These are phyloP conservation scores for Cyclotella kingstonii DNA, from an alignment of 108 stramenopile species.

Conservation along the genomic window DNA sequence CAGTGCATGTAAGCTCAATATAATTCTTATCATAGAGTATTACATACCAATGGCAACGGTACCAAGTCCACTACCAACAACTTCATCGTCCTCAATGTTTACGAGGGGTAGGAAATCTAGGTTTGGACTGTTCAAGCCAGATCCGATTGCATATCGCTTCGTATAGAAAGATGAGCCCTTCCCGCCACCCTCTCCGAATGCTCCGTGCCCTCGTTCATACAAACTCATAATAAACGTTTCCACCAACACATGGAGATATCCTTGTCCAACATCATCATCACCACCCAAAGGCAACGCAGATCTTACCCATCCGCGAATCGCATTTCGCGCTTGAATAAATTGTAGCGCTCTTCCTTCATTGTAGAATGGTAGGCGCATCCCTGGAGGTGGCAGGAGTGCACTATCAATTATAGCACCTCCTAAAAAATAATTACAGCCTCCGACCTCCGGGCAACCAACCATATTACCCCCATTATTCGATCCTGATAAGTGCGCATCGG, in stretches of 20 bases:
- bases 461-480: conserved; percentile 61
- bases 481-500: conserved; percentile 81
- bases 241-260: conserved; percentile 69
- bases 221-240: conserved; percentile 80
- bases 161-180: conserved; percentile 67
- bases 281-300: conserved; percentile 72
- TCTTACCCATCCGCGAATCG: conserved; percentile 77
- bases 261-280: conserved; percentile 79
- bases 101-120: conserved; percentile 80
- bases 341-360: conserved; percentile 70
- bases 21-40: too few relatives aligned
- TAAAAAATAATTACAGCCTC: conserved; percentile 71
- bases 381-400: conserved; percentile 65
- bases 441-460: conserved; percentile 72
- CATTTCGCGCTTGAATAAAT: conserved; percentile 79
- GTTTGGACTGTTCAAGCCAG: conserved; percentile 78
- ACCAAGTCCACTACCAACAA: conserved; percentile 56
- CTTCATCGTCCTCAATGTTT: conserved; percentile 81
- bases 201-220: conserved; percentile 84
- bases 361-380: conserved; percentile 72
- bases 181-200: conserved; percentile 78
- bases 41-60: conserved; percentile 55
- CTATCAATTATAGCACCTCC: conserved; percentile 86
- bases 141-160: conserved; percentile 68
- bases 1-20: conserved; percentile 1